Evolutionary conservation across 768 basidiomycete genomes (phyloP), one percentile per base, ranked within the genome.

Genomic region (Lanmaoa rubissima): DNA sequence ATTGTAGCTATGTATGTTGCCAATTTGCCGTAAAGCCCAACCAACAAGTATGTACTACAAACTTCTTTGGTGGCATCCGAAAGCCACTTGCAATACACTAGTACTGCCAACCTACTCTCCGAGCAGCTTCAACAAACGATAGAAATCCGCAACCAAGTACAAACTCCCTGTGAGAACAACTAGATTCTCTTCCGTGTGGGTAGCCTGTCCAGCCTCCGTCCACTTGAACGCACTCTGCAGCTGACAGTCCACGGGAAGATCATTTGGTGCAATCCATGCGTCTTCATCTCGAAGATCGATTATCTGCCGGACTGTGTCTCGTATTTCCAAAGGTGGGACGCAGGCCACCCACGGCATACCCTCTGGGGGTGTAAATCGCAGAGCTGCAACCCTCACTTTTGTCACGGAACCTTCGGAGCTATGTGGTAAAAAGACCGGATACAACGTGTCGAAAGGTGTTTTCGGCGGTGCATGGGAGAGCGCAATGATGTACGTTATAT

Each of bases 261-360:
- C 73, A 32, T 73, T 65, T 21, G 73, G 63, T 16, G 76, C 70
- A 35, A 64, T 62, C 81, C 80, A 86, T 5, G 84, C 55, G 17
- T 80, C 75, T 42, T 75, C 75, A n/a, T 71, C 72, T 51, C 46
- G 45, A 46, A 65, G 55, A 6, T 80, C 79, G 4, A 74, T 67
- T 5, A 87, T 72, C 34, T 59, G 59, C 43, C 55, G 58, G 19
- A 86, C 82, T 0, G 76, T 78, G 16, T 73, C 72, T 21, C 66
- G 72, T 51, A 95, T 62, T 47, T 82, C 80, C 2, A 69, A 69
- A 4, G 81, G 77, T 8, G 82, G 68, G 0, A 87, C 86, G 4
- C 86, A 75, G 38, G 76, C 80, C 26, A 98, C 86, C 97, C 97
- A 99, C 0, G 95, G 92, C 97, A 99, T 98, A 3, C 87, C 91